Conservation (phyloP, 225 moss, liverwort and hornwort genomes). For the Marchantia polymorpha region DNA sequence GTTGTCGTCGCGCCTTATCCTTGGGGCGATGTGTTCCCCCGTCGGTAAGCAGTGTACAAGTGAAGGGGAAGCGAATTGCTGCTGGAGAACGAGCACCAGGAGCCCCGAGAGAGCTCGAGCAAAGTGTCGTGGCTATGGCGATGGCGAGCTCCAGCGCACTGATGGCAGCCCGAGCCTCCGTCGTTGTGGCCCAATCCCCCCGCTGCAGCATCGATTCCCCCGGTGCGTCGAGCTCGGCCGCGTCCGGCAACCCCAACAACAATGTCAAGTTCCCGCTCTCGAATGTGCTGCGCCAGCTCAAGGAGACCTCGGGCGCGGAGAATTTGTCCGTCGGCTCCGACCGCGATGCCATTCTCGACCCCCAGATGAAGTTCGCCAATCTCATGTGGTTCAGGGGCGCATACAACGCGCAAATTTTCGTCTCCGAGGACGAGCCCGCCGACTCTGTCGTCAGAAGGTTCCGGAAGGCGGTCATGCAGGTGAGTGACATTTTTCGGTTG, state of each 20-base stretch:
- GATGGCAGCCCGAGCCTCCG: conserved; percentile 21
- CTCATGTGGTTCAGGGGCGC: conserved; percentile 91
- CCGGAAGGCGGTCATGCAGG: conserved; percentile 85
- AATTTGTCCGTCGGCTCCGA: conserved; percentile 25
- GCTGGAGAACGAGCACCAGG: no score
- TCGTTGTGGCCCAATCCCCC: background rate
- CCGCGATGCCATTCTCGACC: conserved; percentile 54
- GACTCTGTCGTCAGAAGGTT: conserved; percentile 92
- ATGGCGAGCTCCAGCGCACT: conserved; percentile 32
- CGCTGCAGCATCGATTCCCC: conserved; percentile 26
- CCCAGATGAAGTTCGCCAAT: conserved; percentile 72
- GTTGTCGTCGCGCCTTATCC: no score
- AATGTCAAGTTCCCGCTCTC: conserved; percentile 20
- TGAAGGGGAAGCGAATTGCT: no score
- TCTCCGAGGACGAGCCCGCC: conserved; percentile 89
- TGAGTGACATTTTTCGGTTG: background rate
- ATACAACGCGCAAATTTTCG: conserved; percentile 89
- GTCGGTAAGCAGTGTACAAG: no score
- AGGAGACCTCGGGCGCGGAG: conserved; percentile 16
- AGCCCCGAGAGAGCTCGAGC: no score
- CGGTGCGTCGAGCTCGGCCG: conserved; percentile 18
- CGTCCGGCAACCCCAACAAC: background rate
- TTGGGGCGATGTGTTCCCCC: no score
- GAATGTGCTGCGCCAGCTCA: conserved; percentile 17
- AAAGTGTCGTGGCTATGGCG: conserved; percentile 28